Conservation (phyloP, 2,329 filamentous ascomycete genomes). For the Fusarium sp. region DNA sequence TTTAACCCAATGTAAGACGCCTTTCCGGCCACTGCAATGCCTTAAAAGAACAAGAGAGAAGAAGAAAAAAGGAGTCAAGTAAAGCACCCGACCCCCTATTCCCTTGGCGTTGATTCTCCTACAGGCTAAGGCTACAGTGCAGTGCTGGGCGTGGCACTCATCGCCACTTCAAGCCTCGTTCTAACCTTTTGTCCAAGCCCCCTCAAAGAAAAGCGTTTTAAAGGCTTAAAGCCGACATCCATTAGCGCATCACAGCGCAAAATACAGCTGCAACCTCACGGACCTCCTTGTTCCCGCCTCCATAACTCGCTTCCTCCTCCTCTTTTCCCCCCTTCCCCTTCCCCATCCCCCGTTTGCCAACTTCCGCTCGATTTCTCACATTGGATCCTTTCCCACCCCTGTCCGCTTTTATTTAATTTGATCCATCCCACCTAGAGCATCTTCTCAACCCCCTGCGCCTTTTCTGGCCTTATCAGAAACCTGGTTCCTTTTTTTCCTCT, state of each 20-base stretch:
- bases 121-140: neutral
- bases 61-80: constrained; percentile 13
- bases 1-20: neutral
- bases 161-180: constrained; percentile 23
- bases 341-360: constrained; percentile 10
- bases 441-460: constrained; percentile 16
- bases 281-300: constrained; percentile 30
- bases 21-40: constrained; percentile 2
- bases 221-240: constrained; percentile 29
- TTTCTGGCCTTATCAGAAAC: constrained; percentile 38
- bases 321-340: neutral
- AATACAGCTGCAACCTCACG: constrained; percentile 18
- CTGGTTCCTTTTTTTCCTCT: constrained; percentile 35
- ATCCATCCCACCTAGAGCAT: constrained; percentile 28
- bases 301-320: constrained; percentile 19
- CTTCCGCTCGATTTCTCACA: neutral
- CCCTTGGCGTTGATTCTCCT: constrained; percentile 26
- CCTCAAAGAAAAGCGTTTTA: constrained; percentile 23
- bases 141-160: neutral
- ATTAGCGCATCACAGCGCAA: constrained; percentile 5
- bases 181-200: neutral
- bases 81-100: constrained; percentile 28
- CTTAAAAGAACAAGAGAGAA: neutral
- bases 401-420: constrained; percentile 41
- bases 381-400: constrained; percentile 18